Base-by-base conservation (phyloP, 2,329 filamentous ascomycete genomes). In the Nigrospora osmanthi region DNA sequence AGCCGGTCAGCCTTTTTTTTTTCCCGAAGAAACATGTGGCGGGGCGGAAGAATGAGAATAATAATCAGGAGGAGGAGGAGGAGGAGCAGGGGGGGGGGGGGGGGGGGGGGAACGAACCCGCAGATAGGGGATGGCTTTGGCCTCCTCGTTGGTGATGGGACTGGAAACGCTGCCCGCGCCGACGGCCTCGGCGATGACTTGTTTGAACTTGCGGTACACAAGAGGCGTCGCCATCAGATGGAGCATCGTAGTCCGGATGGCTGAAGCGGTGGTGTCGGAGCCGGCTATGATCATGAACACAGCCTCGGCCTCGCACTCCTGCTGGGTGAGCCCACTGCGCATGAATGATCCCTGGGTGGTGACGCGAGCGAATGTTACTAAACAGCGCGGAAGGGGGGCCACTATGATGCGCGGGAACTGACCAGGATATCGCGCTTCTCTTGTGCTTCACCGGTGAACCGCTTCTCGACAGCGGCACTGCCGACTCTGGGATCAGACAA, bases 181-280 rank as follows among this genome's bases (percentile, higher is more conserved):
- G 11, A 58, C 42, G 0, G 66, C 68, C 6, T 49, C 50, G 34
- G 67, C 61, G 33, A 75, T 67, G 51, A 76, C 75, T 0, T 53
- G 52, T 31, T 69, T 67, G 1, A 79, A 54, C n/a, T 63, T 67
- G 4, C 54, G 48, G 44, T 72, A 68, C 0, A 72, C 64, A 1
- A 59, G 57, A 0, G 72, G 73, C 17, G 65, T 68, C 12, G 67
- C 69, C 15, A 70, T 63, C 42, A 78, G 54, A 53, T 73, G 66
- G 15, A 76, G 64, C 42, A 78, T 42, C 3, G 67, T 73, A 32
- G 65, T 60, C 1, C 71, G 66, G 6, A 79, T 63, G 2, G 66
- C 65, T 1, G 68, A 69, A 0, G 75, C 67, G 0, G 73, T 74
- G 13, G 73, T 77, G 48, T 79, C 75, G 2, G 71, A 71, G 6